Evolutionary conservation across 371 early-diverging fungal genomes (phyloP).

Genomic region (Phascolomyces articulosus): DNA sequence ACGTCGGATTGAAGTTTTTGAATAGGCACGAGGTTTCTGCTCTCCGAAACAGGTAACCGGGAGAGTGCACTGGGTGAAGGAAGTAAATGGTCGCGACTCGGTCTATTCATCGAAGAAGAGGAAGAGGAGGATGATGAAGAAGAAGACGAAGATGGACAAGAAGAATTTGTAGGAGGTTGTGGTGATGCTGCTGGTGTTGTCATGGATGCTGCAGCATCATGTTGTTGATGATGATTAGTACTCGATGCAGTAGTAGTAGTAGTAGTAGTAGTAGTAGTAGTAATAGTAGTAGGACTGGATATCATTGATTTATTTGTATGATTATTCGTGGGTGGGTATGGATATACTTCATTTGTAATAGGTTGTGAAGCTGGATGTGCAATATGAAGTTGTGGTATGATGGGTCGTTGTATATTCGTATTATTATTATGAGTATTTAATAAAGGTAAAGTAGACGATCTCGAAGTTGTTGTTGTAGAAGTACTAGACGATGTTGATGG

Average conservation of each 20-base stretch:
- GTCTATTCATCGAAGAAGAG: no score
- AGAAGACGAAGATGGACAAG: neutral
- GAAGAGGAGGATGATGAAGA: neutral
- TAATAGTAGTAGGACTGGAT: neutral
- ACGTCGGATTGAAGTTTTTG: conserved; percentile 2
- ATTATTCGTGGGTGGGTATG: conserved; percentile 16
- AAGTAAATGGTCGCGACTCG: neutral
- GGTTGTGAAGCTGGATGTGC: conserved; percentile 30
- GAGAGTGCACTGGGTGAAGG: conserved; percentile 21
- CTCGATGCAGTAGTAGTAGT: conserved; percentile 7
- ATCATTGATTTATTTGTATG: conserved; percentile 8
- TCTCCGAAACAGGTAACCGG: conserved; percentile 17
- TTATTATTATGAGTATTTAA: neutral
- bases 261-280: conserved; percentile 13
- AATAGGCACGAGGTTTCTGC: conserved; percentile 17
- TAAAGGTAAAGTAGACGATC: neutral
- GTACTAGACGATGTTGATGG: neutral
- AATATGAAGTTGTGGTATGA: conserved; percentile 31
- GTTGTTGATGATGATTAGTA: neutral
- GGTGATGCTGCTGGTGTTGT: conserved; percentile 12
- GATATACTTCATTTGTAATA: conserved; percentile 17
- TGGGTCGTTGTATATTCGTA: conserved; percentile 13
- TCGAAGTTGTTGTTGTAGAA: neutral
- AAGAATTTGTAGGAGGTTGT: neutral
- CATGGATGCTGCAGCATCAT: conserved; percentile 7